Percentiles rank a stretch among this genome's conserved stretches.
These are phyloP conservation scores for Suillus cothurnatus DNA, from an alignment of 768 basidiomycete species.

Conservation along the genomic window DNA sequence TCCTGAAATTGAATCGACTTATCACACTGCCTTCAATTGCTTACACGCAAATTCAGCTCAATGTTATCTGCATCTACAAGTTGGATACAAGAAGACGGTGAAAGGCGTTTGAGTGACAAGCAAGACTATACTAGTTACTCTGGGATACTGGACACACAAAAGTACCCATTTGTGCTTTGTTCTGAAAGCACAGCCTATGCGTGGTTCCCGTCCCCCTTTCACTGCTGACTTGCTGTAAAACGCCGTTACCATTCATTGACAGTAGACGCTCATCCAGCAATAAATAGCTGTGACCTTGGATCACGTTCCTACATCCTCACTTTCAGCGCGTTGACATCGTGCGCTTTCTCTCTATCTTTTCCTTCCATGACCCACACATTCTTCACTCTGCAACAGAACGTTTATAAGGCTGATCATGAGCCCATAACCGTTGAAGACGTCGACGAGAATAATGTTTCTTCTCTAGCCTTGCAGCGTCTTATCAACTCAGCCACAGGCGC, in stretches of 20 bases:
- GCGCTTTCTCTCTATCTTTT: background rate
- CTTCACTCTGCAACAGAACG: conserved; percentile 33
- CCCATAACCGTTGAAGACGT: conserved; percentile 31
- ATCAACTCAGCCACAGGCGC: conserved; percentile 25
- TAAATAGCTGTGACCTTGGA: conserved; percentile 4
- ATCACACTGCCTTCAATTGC: background rate
- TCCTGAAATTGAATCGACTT: background rate
- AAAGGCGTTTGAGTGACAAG: background rate
- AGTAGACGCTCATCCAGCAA: conserved; percentile 8
- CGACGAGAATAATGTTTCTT: conserved; percentile 29
- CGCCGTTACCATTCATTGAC: background rate
- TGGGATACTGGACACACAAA: conserved; percentile 1
- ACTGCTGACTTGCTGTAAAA: conserved; percentile 4
- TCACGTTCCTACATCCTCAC: conserved; percentile 3
- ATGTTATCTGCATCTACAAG: background rate
- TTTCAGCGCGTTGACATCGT: background rate
- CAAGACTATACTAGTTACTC: background rate
- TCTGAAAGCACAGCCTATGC: background rate
- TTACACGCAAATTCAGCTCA: background rate
- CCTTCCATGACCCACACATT: conserved; percentile 14
- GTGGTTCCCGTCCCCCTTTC: background rate
- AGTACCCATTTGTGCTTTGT: background rate
- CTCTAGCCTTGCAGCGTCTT: conserved; percentile 30
- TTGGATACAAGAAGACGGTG: background rate
- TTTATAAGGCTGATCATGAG: conserved; percentile 32